Evolutionary conservation across 495 filamentous ascomycete species (phyloP).

Genomic region (Trichoderma reesei): DNA sequence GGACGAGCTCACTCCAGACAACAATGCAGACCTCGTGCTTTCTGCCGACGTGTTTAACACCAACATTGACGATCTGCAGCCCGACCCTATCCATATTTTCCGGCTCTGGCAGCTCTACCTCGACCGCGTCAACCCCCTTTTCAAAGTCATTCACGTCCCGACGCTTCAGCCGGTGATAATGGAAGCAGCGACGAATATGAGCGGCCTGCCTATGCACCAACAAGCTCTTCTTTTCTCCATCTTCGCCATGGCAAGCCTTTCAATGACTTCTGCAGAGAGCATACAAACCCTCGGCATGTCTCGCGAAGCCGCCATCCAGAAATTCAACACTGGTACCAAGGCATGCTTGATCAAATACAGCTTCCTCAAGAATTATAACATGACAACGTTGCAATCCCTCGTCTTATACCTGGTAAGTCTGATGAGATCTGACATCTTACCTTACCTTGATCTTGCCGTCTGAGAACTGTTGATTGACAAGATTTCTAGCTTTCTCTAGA

Average conservation of each 20-base stretch:
- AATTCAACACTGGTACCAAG: slow-evolving; percentile 35
- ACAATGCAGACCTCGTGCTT: slow-evolving; percentile 30
- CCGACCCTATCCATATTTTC: slow-evolving; percentile 53
- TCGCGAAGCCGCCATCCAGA: slow-evolving; percentile 29
- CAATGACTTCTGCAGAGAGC: slow-evolving; percentile 42
- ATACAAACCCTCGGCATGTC: slow-evolving; percentile 34
- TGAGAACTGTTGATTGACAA: slow-evolving; percentile 14
- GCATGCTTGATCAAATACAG: slow-evolving; percentile 37
- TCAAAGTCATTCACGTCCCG: slow-evolving; percentile 61
- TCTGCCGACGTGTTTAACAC: slow-evolving; percentile 19
- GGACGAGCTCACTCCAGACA: slow-evolving; percentile 26
- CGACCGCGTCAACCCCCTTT: slow-evolving; percentile 57
- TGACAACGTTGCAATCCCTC: slow-evolving; percentile 44
- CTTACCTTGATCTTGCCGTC: slow-evolving; percentile 5
- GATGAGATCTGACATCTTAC: no score
- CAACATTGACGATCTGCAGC: slow-evolving; percentile 43
- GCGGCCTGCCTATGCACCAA: slow-evolving; percentile 34
- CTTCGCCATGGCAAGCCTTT: slow-evolving; percentile 39
- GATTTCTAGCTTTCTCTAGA: slow-evolving; percentile 34
- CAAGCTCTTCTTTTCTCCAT: slow-evolving; percentile 46
- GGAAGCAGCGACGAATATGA: slow-evolving; percentile 29
- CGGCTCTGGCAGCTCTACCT: slow-evolving; percentile 61
- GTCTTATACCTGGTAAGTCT: slow-evolving; percentile 41
- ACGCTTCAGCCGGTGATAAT: slow-evolving; percentile 45
- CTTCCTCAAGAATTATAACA: slow-evolving; percentile 42